These are phyloP conservation scores for Myxozyma kluyveri DNA, from an alignment of 805 yeast species.

Conservation along the genomic window DNA sequence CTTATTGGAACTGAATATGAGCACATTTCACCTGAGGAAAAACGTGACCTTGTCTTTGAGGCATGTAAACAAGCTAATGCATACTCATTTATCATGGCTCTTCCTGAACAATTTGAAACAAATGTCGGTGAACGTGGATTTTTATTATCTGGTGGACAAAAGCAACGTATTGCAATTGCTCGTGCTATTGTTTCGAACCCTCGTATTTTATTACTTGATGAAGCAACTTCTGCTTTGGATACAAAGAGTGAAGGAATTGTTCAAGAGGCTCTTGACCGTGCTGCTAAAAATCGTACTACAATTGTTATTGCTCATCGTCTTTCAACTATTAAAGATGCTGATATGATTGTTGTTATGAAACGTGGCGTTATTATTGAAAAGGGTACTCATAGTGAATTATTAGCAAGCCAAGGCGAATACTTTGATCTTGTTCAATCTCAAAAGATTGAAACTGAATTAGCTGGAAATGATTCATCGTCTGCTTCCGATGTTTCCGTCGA, in stretches of 20 bases:
- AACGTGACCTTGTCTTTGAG: conserved; percentile 40
- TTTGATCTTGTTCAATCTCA: conserved; percentile 41
- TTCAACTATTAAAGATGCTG: conserved; percentile 73
- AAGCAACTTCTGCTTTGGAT: conserved; percentile 67
- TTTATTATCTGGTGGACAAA: conserved; percentile 66
- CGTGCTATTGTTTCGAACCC: conserved; percentile 58
- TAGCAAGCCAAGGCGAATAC: conserved; percentile 37
- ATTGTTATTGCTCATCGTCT: conserved; percentile 88
- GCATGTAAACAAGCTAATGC: conserved; percentile 57
- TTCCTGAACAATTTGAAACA: conserved; percentile 53
- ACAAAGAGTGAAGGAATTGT: conserved; percentile 60
- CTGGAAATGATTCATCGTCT: conserved; percentile 2
- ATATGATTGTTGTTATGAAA: conserved; percentile 51
- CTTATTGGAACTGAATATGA: conserved; percentile 40
- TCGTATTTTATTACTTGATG: conserved; percentile 56
- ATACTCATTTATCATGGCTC: conserved; percentile 46
- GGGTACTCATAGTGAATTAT: conserved; percentile 44
- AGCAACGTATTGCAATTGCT: conserved; percentile 63
- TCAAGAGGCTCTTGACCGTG: conserved; percentile 47
- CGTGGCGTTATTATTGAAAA: conserved; percentile 51
- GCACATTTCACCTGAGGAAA: conserved; percentile 40
- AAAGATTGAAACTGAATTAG: conserved; percentile 35
- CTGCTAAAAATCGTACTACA: conserved; percentile 46
- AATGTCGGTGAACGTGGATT: conserved; percentile 55
- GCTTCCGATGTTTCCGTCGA: conserved; percentile 10